These are phyloP conservation scores for Mycena vitilis DNA, from an alignment of 768 basidiomycete genomes.

Conservation along the genomic window DNA sequence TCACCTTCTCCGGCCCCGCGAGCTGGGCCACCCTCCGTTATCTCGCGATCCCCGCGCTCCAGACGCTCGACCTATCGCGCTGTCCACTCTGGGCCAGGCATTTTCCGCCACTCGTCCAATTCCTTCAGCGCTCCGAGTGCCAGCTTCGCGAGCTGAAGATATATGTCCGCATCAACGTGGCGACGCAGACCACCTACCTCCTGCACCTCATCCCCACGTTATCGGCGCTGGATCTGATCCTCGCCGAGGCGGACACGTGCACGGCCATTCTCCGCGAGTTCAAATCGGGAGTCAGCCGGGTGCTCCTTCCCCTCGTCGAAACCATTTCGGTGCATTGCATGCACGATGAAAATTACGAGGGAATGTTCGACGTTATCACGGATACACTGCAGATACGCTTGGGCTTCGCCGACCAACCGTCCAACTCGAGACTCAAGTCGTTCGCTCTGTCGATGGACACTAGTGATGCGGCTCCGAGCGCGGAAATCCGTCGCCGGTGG, in stretches of 20 bases:
- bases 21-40: constrained; percentile 23
- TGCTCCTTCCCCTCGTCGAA: constrained; percentile 1
- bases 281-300: neutral
- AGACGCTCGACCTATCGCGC: constrained; percentile 18
- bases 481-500: constrained; percentile 11
- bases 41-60: constrained; percentile 15
- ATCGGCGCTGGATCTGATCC: neutral
- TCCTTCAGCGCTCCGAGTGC: constrained; percentile 11
- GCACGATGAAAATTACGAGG: constrained; percentile 10
- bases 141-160: constrained; percentile 11
- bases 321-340: constrained; percentile 10
- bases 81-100: neutral
- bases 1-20: constrained; percentile 26
- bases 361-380: constrained; percentile 6
- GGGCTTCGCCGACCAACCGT: neutral
- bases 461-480: neutral
- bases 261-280: constrained; percentile 16
- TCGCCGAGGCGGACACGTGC: constrained; percentile 9
- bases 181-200: neutral
- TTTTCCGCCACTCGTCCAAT: constrained; percentile 3
- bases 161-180: constrained; percentile 9
- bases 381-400: neutral
- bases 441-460: constrained; percentile 13
- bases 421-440: neutral
- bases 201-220: constrained; percentile 7